Evolutionary conservation across 1,139 yeast species (phyloP), one percentile per base, ranked within the genome.

Genomic region (Pichia sp.): DNA sequence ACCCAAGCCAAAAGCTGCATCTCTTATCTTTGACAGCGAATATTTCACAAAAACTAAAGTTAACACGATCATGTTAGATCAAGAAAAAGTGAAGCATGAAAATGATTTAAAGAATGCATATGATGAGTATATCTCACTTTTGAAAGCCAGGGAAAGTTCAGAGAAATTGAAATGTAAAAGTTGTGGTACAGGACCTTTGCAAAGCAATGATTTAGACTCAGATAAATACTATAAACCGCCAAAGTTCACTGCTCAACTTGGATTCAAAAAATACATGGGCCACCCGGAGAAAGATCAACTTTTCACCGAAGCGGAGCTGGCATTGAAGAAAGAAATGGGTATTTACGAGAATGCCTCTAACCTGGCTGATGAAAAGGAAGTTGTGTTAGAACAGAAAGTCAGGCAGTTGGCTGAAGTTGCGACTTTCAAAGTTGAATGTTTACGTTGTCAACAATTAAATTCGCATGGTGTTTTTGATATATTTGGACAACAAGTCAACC

Each of bases 371-470:
- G 40, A 16, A 1, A 23, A 5, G 1, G 45, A 49, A 10, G 40
- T 54, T 3, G 10, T 26, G 13, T n/a, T 54, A 8, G 52, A 54
- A 31, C 42, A 47, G n/a, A 40, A 49, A 26, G 36, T 31, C 5
- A 50, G 46, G 34, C 31, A 52, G 38, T 23, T 56, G 10, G 10
- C 15, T 15, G 52, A 52, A 23, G 8, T 26, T 26, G 31, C 38
- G 8, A 44, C 30, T 3, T 45, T 47, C 30, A 29, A 45, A 4
- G 47, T 56, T 30, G 52, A 53, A 31, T 85, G 92, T 66, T 67
- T 75, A 45, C 67, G 90, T 55, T 85, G 92, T 64, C 72, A 80
- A 52, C 75, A 80, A 54, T 80, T 83, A 1, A 64, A 75, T 3
- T 72, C 76, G 62, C 75, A 76, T 45, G 75, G 79, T 40, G 64